These are phyloP conservation scores for Vitis hybrid DNA, from an alignment of 177 flowering plant genomes.

Conservation along the genomic window DNA sequence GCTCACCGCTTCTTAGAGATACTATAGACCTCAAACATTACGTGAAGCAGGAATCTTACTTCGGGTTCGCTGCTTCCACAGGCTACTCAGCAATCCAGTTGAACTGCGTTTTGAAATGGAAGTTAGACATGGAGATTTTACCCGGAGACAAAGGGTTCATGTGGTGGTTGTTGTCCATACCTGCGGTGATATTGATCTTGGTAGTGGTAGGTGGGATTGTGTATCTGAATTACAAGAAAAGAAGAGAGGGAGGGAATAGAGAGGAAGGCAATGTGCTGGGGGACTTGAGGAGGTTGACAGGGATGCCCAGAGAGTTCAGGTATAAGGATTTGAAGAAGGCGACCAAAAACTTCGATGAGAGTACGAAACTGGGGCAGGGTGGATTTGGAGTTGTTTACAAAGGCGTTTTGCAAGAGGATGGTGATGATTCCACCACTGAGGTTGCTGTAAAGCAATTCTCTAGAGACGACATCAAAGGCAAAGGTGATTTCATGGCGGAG, in stretches of 20 bases:
- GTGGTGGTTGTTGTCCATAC: conserved; percentile 29
- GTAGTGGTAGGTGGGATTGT: conserved; percentile 9
- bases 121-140: conserved; percentile 37
- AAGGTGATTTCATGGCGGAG: conserved; percentile 79
- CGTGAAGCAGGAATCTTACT: conserved; percentile 39
- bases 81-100: conserved; percentile 38
- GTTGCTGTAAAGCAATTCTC: conserved; percentile 76
- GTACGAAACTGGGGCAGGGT: conserved; percentile 58
- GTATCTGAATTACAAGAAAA: conserved; percentile 15
- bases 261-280: conserved; percentile 23
- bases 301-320: conserved; percentile 58
- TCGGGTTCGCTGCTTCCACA: conserved; percentile 73
- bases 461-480: conserved; percentile 57
- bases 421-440: conserved; percentile 9
- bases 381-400: conserved; percentile 73
- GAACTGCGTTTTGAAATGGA: conserved; percentile 63
- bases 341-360: conserved; percentile 55
- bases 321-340: conserved; percentile 61
- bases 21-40: conserved; percentile 30
- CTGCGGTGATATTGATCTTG: conserved; percentile 13
- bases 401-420: conserved; percentile 39
- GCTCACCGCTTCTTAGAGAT: conserved; percentile 23
- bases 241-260: background rate
- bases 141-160: conserved; percentile 4
- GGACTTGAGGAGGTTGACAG: conserved; percentile 53